Evolutionary conservation across 139 green algal species (phyloP).

Genomic region (Chlorokybus atmophyticus): DNA sequence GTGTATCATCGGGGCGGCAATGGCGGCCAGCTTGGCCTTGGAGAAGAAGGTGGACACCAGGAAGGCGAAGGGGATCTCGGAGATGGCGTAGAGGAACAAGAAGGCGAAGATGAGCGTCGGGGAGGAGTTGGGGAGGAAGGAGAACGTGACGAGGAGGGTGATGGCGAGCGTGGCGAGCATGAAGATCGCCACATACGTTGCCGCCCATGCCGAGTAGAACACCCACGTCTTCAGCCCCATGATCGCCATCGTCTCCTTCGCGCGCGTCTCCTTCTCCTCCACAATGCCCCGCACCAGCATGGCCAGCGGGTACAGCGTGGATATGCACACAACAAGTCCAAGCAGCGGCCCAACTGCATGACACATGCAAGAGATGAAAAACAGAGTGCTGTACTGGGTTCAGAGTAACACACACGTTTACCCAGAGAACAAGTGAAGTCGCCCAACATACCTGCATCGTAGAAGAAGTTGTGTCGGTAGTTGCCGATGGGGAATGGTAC

Average conservation of each 20-base stretch:
- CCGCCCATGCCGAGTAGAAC: constrained; percentile 6
- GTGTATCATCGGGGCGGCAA: constrained; percentile 19
- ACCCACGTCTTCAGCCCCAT: constrained; percentile 19
- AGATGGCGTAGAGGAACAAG: constrained; percentile 11
- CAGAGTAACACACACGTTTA: background rate
- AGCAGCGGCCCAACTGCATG: constrained; percentile 12
- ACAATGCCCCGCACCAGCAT: constrained; percentile 24
- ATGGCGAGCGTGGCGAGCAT: background rate
- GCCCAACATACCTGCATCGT: too few species aligned
- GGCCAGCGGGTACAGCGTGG: constrained; percentile 20
- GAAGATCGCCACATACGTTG: constrained; percentile 8
- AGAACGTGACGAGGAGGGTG: background rate
- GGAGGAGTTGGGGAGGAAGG: constrained; percentile 1
- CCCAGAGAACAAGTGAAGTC: too few species aligned
- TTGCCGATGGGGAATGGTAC: constrained; percentile 14
- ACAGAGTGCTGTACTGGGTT: background rate
- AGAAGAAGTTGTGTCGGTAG: constrained; percentile 21
- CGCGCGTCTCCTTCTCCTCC: constrained; percentile 23
- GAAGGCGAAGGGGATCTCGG: constrained; percentile 16
- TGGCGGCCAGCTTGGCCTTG: constrained; percentile 19
- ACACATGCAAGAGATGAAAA: background rate
- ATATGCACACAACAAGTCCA: constrained; percentile 23
- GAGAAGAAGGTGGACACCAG: constrained; percentile 27
- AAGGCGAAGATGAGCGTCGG: constrained; percentile 12
- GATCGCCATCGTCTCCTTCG: constrained; percentile 18